Evolutionary conservation across 2,329 filamentous ascomycete species (phyloP), one percentile per base, ranked within the genome.

Genomic region (Cytospora leucostoma): DNA sequence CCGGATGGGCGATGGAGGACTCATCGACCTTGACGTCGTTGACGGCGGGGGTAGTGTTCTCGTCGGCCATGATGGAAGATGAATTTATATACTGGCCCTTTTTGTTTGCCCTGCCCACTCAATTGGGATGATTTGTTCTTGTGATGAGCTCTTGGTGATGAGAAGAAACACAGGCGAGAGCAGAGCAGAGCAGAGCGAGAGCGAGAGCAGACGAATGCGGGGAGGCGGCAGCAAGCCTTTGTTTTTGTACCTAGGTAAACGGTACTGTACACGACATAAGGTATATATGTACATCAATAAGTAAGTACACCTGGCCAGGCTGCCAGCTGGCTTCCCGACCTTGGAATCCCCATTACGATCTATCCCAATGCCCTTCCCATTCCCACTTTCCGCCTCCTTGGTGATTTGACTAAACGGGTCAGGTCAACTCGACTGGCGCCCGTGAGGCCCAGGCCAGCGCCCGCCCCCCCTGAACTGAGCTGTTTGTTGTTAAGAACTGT

Each of bases 1-100:
- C 80, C 67, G 80, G 78, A 65, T 83, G 84, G 50, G 80, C 83
- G 75, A 89, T 84, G 68, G 84, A 79, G 15, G 81, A 82, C 68
- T 86, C 78, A 72, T 89, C 86, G 68, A 88, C 74, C 33, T 50
- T 63, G 38, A 51, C 73, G 47, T 68, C 38, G 65, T 84, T 83
- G 51, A 80, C 78, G 33, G 82, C 82, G 59, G 83, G 83, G 38
- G 79, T 74, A 60, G 83, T 79, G 73, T 75, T 70, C 71, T 84
- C 82, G 68, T 74, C 71, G 61, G 78, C 74, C 79, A 82, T 82
- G 44, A 35, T 67, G 67, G 5, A 19, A n/a, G 7, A 27, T 27
- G 6, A 7, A 2, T 33, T 64, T n/a, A 11, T 34, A 21, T 27
- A 27, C 27, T 27, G 27, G 27, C 4, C 27, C 27, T 32, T 11